phyloP scores from a whole-genome alignment of 495 filamentous ascomycete genomes.

The Penicillium desertorum region DNA sequence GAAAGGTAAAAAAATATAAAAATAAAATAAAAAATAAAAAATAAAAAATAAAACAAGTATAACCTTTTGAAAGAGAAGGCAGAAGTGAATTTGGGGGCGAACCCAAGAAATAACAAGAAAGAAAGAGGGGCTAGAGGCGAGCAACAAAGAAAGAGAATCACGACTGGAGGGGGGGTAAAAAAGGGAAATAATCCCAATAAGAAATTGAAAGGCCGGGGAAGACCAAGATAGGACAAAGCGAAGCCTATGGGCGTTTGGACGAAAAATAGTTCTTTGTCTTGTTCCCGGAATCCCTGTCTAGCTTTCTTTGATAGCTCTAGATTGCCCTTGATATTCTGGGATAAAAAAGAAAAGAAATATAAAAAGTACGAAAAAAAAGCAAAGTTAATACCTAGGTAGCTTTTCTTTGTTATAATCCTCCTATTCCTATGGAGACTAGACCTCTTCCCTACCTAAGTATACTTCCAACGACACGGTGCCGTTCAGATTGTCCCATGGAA shows the following conservation, averaged over 20 bases:
- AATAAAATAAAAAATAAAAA: background rate
- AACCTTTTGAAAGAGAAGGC: conserved; percentile 17
- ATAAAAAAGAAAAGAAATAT: conserved; percentile 11
- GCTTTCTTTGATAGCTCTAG: conserved; percentile 31
- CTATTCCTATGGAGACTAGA: background rate
- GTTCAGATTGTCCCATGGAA: background rate
- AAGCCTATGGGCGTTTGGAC: conserved; percentile 19
- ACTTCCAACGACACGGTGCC: conserved; percentile 1
- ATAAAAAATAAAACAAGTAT: conserved; percentile 1
- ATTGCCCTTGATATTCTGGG: conserved; percentile 20
- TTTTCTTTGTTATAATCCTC: conserved; percentile 5
- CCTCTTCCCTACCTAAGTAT: background rate
- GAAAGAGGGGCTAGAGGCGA: conserved; percentile 14
- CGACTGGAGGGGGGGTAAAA: background rate
- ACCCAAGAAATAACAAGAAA: conserved; percentile 21
- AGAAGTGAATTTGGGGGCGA: conserved; percentile 15
- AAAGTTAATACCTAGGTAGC: background rate
- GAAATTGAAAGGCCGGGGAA: conserved; percentile 1
- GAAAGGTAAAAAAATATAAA: conserved; percentile 18
- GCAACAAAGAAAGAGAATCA: conserved; percentile 10
- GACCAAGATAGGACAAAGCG: conserved; percentile 18
- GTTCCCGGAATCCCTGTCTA: conserved; percentile 16
- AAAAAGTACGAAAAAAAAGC: background rate
- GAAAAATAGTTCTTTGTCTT: conserved; percentile 18
- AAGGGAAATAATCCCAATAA: conserved; percentile 10